These are phyloP conservation scores for Alternaria novae-zelandiae DNA, from an alignment of 2,329 filamentous ascomycete genomes.

Conservation along the genomic window DNA sequence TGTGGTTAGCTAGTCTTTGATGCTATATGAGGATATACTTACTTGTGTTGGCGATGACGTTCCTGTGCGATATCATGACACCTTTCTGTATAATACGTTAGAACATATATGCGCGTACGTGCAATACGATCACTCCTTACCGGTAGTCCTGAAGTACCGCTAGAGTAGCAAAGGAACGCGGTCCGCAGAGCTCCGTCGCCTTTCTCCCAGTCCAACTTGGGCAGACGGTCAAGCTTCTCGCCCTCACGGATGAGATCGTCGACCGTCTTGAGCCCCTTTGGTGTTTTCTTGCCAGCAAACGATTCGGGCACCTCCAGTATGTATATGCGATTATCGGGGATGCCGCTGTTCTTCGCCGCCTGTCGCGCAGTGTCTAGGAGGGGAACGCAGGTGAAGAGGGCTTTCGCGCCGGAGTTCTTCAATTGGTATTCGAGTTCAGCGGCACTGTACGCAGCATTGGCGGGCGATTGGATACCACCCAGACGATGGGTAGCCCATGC, in stretches of 20 bases:
- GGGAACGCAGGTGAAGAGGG: conserved; percentile 73
- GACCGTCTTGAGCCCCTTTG: conserved; percentile 66
- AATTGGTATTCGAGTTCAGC: conserved; percentile 75
- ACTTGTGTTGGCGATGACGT: conserved; percentile 75
- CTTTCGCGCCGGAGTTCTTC: conserved; percentile 70
- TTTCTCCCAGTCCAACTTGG: conserved; percentile 64
- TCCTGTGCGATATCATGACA: conserved; percentile 80
- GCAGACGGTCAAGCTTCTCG: conserved; percentile 58
- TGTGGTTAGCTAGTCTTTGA: conserved; percentile 1
- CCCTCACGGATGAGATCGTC: conserved; percentile 71
- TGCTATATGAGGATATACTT: conserved; percentile 2
- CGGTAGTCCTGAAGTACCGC: conserved; percentile 78
- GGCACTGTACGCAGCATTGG: conserved; percentile 75
- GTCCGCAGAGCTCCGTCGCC: conserved; percentile 72
- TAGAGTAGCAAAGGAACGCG: conserved; percentile 81
- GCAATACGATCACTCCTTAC: conserved; percentile 52
- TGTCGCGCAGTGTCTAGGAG: conserved; percentile 69
- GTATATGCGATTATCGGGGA: conserved; percentile 70
- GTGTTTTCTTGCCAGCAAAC: conserved; percentile 56
- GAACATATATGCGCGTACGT: not conserved
- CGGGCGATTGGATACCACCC: conserved; percentile 75
- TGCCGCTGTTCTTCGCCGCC: conserved; percentile 67
- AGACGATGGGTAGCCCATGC: conserved; percentile 77
- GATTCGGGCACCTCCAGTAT: conserved; percentile 70
- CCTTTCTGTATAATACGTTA: conserved; percentile 65